Conservation (phyloP, 768 basidiomycete genomes). For the Pleurotus tuber-regium region DNA sequence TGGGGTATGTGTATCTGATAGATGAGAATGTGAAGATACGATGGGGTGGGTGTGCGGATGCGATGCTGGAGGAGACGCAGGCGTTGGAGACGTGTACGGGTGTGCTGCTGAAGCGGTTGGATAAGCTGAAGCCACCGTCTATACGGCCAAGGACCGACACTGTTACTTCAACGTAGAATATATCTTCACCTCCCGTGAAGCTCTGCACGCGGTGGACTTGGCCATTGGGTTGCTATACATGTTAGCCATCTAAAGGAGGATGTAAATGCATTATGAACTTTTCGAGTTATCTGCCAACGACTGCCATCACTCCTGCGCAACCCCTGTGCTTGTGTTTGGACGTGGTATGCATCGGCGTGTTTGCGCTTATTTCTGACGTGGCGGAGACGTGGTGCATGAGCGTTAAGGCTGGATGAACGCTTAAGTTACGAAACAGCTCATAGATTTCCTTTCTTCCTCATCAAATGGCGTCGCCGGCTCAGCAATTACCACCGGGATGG, state of each 20-base stretch:
- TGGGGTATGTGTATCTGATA: constrained; percentile 91
- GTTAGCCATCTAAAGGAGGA: too few relatives aligned
- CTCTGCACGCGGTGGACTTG: background rate
- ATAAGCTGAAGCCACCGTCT: constrained; percentile 22
- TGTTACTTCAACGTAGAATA: background rate
- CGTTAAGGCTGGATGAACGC: constrained; percentile 13
- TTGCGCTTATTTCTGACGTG: constrained; percentile 14
- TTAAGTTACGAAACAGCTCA: constrained; percentile 16
- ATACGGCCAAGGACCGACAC: background rate
- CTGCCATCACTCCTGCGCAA: background rate
- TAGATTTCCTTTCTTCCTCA: constrained; percentile 14
- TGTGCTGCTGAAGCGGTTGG: constrained; percentile 62
- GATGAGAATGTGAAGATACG: constrained; percentile 83
- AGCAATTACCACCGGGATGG: constrained; percentile 90
- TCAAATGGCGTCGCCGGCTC: constrained; percentile 49
- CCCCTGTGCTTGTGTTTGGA: background rate
- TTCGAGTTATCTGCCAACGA: too few relatives aligned
- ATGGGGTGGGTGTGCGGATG: constrained; percentile 92
- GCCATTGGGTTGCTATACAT: too few relatives aligned
- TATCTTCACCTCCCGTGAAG: background rate
- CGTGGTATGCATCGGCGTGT: constrained; percentile 10
- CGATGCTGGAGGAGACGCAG: constrained; percentile 67
- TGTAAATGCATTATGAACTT: too few relatives aligned
- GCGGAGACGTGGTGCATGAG: constrained; percentile 6
- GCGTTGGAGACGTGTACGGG: constrained; percentile 67